A percentile compares a stretch with the other conserved stretches of the same genome.
These are phyloP conservation scores for Cladophialophora exuberans DNA, from an alignment of 2,329 filamentous ascomycete species.

Conservation along the genomic window DNA sequence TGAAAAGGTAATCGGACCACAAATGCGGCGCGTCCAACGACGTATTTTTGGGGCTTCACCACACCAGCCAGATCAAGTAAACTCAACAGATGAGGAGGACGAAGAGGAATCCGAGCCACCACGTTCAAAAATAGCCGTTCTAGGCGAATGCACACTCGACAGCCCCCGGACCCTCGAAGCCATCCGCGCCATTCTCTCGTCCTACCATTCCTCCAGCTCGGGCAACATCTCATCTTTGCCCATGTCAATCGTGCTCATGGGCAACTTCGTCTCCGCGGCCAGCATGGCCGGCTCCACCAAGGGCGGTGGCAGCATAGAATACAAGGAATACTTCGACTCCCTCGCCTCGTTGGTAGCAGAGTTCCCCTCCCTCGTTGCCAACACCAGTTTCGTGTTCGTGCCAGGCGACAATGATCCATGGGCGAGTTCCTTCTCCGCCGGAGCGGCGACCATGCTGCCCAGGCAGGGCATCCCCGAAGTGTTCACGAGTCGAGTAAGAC, in stretches of 20 bases:
- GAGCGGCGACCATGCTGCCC: conserved; percentile 51
- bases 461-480: conserved; percentile 72
- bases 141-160: conserved; percentile 87
- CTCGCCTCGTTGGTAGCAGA: conserved; percentile 81
- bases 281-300: conserved; percentile 64
- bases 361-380: conserved; percentile 77
- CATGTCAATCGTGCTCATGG: conserved; percentile 78
- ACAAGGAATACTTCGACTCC: conserved; percentile 93
- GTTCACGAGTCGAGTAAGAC: conserved; percentile 84
- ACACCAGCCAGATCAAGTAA: conserved; percentile 36
- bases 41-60: conserved; percentile 58
- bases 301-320: conserved; percentile 83
- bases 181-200: conserved; percentile 73
- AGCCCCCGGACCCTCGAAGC: conserved; percentile 79
- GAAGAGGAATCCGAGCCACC: conserved; percentile 36
- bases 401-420: conserved; percentile 98
- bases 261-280: conserved; percentile 73
- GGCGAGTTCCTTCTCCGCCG: conserved; percentile 74
- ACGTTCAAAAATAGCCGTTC: conserved; percentile 65
- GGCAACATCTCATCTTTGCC: conserved; percentile 60
- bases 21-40: conserved; percentile 80
- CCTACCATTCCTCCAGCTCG: conserved; percentile 68
- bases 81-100: conserved; percentile 36
- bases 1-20: conserved; percentile 77
- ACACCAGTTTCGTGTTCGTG: conserved; percentile 86